Conservation (phyloP, 805 yeast genomes). For the Yarrowia keelungensis region DNA sequence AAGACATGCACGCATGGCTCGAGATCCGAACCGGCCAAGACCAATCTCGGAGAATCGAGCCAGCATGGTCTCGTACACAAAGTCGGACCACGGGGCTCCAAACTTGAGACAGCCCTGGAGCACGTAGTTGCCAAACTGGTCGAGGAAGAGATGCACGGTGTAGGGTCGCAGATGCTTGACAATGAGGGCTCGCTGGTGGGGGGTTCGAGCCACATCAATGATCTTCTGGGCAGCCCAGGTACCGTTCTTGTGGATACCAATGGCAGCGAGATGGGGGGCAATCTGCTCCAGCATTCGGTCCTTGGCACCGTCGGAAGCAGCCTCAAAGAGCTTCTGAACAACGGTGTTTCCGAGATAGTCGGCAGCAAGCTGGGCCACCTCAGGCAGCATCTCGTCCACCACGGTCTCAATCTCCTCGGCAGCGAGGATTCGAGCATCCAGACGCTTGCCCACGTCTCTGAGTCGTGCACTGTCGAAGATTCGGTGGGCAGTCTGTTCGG, state of each 20-base stretch:
- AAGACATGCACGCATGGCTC: constrained; percentile 91
- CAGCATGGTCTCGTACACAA: constrained; percentile 82
- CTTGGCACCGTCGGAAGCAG: constrained; percentile 71
- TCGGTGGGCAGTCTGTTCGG: constrained; percentile 71
- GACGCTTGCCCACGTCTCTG: constrained; percentile 80
- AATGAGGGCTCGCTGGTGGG: constrained; percentile 60
- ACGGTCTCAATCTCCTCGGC: constrained; percentile 77
- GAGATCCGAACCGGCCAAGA: constrained; percentile 90
- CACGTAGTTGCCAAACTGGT: constrained; percentile 96
- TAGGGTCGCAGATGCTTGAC: constrained; percentile 77
- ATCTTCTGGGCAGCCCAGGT: constrained; percentile 99
- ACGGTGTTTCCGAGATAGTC: constrained; percentile 96
- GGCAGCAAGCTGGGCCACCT: constrained; percentile 86
- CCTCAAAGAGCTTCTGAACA: constrained; percentile 86
- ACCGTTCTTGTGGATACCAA: constrained; percentile 96
- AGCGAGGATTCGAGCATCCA: constrained; percentile 62
- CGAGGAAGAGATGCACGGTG: constrained; percentile 84
- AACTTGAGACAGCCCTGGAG: constrained; percentile 92
- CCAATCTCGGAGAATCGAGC: constrained; percentile 81
- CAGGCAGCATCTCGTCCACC: constrained; percentile 82
- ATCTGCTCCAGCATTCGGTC: constrained; percentile 81
- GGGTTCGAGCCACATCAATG: constrained; percentile 71
- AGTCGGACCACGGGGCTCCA: constrained; percentile 86
- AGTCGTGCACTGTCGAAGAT: constrained; percentile 87
- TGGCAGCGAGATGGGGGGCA: constrained; percentile 81